Conservation (phyloP, 495 filamentous ascomycete genomes). For the Aspergillus kassunensis region DNA sequence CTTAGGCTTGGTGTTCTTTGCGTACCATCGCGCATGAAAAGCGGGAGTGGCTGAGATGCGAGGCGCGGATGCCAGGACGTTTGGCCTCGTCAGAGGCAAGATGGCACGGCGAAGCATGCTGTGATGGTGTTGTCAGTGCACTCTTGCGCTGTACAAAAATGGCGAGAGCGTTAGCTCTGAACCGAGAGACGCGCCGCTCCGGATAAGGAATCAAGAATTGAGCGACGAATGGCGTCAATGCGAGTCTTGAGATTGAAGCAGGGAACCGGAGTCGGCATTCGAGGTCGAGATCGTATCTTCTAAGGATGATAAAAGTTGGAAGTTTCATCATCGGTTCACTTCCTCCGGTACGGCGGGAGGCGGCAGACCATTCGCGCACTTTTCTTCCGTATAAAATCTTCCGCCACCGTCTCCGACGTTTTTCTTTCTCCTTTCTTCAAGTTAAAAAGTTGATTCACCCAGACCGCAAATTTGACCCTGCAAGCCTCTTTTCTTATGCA, state of each 20-base stretch:
- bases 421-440: constrained; percentile 27
- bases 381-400: constrained; percentile 19
- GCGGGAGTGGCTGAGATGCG: constrained; percentile 32
- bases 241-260: background rate
- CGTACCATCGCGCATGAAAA: constrained; percentile 42
- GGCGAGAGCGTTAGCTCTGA: background rate
- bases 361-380: constrained; percentile 23
- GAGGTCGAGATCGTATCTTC: background rate
- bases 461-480: constrained; percentile 63
- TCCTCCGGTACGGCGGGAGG: constrained; percentile 20
- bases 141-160: constrained; percentile 24
- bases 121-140: constrained; percentile 18
- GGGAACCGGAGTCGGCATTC: background rate
- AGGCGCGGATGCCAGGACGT: constrained; percentile 35
- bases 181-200: background rate
- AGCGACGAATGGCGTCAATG: background rate
- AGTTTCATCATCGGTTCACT: constrained; percentile 6
- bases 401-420: constrained; percentile 14
- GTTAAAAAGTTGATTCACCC: constrained; percentile 62
- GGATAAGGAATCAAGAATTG: background rate
- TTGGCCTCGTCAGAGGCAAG: constrained; percentile 44
- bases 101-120: constrained; percentile 47
- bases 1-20: constrained; percentile 44
- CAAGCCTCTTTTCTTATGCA: constrained; percentile 41
- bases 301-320: background rate